Evolutionary conservation across 2,329 filamentous ascomycete species (phyloP).

Genomic region (Diaporthe vaccinii): DNA sequence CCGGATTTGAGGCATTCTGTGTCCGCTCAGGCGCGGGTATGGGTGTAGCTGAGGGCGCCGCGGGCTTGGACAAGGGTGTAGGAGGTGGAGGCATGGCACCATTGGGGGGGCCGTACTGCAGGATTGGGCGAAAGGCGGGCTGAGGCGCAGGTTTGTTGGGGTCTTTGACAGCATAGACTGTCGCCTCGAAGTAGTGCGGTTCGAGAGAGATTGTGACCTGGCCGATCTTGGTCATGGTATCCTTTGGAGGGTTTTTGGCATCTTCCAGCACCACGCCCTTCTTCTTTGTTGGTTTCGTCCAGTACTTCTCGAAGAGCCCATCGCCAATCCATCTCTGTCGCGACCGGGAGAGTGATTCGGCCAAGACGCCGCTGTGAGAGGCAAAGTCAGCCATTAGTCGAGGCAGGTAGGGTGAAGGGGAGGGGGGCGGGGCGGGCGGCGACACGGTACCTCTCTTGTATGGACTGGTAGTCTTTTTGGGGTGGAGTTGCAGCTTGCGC

Average conservation of each 20-base stretch:
- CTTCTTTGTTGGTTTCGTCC: constrained; percentile 79
- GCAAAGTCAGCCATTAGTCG: background rate
- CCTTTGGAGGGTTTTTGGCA: constrained; percentile 76
- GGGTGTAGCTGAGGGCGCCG: constrained; percentile 46
- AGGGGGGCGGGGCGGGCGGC: constrained; percentile 30
- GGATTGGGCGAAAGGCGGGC: constrained; percentile 65
- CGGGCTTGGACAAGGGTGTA: constrained; percentile 48
- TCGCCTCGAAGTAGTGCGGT: constrained; percentile 84
- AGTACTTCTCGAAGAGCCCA: constrained; percentile 82
- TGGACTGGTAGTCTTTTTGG: constrained; percentile 77
- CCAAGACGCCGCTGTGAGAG: constrained; percentile 75
- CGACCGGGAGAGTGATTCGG: constrained; percentile 80
- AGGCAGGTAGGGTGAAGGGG: background rate
- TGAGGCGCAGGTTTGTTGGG: constrained; percentile 63
- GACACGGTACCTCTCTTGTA: constrained; percentile 75
- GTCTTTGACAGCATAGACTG: constrained; percentile 79
- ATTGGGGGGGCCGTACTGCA: constrained; percentile 76
- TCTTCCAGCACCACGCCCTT: constrained; percentile 75
- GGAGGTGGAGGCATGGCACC: constrained; percentile 70
- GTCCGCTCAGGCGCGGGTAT: constrained; percentile 42
- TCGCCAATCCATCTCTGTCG: constrained; percentile 80
- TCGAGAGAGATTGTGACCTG: constrained; percentile 82
- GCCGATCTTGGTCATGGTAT: constrained; percentile 81
- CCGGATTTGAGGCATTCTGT: constrained; percentile 43
- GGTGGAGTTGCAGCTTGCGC: constrained; percentile 75